Evolutionary conservation across 2,329 filamentous ascomycete species (phyloP), one percentile per base, ranked within the genome.

Genomic region (Aspergillus caelatus): DNA sequence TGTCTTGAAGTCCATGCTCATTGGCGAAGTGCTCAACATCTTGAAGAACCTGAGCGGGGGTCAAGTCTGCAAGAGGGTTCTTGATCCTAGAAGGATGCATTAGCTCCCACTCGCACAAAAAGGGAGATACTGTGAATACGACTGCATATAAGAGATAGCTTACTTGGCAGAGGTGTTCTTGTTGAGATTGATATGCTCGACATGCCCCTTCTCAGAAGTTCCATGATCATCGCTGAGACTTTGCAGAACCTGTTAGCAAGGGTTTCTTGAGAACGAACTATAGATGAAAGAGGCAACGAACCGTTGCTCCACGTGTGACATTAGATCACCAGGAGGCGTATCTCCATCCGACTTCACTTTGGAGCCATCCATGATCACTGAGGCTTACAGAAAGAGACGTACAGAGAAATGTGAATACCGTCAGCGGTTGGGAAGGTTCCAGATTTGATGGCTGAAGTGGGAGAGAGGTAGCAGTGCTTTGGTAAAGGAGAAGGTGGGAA

Each of bases 41-140:
- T 58, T 69, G 71, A 23, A 82, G 69, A 5, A 83, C 71, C 57
- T 76, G 73, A 16, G 67, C 64, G 3, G 75, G 73, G 8, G 75
- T 76, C 48, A 82, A 71, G 57, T 78, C 75, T 10, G 80, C 78
- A 5, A 83, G 72, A 53, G 81, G 81, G 55, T 83, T 83, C 61
- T 81, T 80, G 69, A 83, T 81, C 63, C 80, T 82, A 54, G 39
- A 41, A 41, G 3, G 12, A 43, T 26, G 1, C 23, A 30, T 63
- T 63, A 65, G 59, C 19, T 36, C 32, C 6, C 10, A 52, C 6
- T 14, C 39, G 21, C 19, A 21, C 16, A 36, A 23, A 11, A 46
- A 34, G 28, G 19, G 5, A 56, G 16, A 41, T 21, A 56, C 45
- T 23, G 32, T 10, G 39, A 36, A 46, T 48, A 19, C 3, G 26